Base-by-base conservation (phyloP, 805 yeast genomes). In the Kazachstania viticola region DNA sequence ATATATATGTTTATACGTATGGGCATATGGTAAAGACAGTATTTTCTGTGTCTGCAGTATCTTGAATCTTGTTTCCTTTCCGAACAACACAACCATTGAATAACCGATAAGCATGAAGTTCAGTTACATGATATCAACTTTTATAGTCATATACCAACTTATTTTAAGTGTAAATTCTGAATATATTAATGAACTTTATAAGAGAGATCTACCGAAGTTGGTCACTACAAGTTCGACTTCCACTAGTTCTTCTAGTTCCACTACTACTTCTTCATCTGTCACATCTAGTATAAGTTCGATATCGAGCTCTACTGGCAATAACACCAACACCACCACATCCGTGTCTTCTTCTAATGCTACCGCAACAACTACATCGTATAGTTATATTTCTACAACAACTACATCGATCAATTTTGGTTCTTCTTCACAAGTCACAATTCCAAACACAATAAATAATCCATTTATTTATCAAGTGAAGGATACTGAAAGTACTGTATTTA, bases 401-500 rank as follows among this genome's bases (percentile, higher is more conserved):
- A 11, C 21, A 19, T 8, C 7, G 7, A 19, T 7, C 11, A 19
- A 7, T 8, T 23, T 23, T n/a, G 9, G 19, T 8, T 15, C 29
- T 9, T 16, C 31, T 2, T 17, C 35, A 4, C 15, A 14, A 17
- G 32, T 33, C 4, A 19, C 21, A 5, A 33, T 33, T 15, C 36
- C 36, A 25, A 22, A 8, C 12, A 14, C 25, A 14, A 15, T 21
- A 11, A 25, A 21, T 12, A 33, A 33, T 22, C 36, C 36, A 17
- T 14, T 29, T 22, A 25, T 33, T 11, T 9, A 9, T 12, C 16
- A 21, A 4, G 11, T 9, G 17, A 26, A 11, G 5, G 21, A 27
- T 5, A 76, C 79, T 1, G 65, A 68, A 30, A 93, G 91, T 3
- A 75, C 88, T 2, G 82, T 80, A 3, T 82, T 80, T 56, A 79